Conservation (phyloP, 106 monocot species). For the Dioscorea zingiberensis region DNA sequence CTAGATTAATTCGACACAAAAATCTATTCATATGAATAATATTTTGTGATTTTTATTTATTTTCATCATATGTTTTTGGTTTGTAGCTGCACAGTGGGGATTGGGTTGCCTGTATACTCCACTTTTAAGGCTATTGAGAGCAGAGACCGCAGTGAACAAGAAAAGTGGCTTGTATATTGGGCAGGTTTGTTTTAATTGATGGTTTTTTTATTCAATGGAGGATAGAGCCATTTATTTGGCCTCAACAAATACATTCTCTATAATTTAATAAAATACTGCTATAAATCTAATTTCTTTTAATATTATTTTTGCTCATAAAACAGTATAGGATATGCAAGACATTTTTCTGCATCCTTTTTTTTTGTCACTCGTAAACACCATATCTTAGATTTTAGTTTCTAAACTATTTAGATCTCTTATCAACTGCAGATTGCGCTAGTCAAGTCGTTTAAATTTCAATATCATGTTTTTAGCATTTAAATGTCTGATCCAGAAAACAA, state of each 20-base stretch:
- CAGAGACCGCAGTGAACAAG: slow-evolving; percentile 58
- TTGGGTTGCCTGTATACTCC: slow-evolving; percentile 80
- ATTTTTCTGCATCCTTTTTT: too few species aligned
- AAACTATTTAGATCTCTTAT: too few species aligned
- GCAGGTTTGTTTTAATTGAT: slow-evolving; percentile 47
- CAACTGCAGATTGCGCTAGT: too few species aligned
- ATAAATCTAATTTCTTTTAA: background rate
- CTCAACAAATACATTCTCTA: background rate
- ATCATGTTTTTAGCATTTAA: too few species aligned
- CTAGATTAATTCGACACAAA: too few species aligned
- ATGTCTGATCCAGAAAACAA: too few species aligned
- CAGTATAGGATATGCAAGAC: too few species aligned
- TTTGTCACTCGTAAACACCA: too few species aligned
- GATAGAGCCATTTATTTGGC: background rate
- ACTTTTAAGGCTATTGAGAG: slow-evolving; percentile 97
- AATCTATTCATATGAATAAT: background rate
- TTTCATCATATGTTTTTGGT: slow-evolving; percentile 2
- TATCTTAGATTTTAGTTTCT: too few species aligned
- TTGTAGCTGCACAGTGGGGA: slow-evolving; percentile 85
- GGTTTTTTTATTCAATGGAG: background rate
- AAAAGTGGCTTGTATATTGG: slow-evolving; percentile 95
- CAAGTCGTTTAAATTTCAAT: too few species aligned
- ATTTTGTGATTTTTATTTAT: background rate
- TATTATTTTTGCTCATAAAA: too few species aligned
- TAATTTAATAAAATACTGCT: too few species aligned